These are phyloP conservation scores for Rhizomucor pusillus DNA, from an alignment of 371 early-diverging fungal genomes.

Conservation along the genomic window DNA sequence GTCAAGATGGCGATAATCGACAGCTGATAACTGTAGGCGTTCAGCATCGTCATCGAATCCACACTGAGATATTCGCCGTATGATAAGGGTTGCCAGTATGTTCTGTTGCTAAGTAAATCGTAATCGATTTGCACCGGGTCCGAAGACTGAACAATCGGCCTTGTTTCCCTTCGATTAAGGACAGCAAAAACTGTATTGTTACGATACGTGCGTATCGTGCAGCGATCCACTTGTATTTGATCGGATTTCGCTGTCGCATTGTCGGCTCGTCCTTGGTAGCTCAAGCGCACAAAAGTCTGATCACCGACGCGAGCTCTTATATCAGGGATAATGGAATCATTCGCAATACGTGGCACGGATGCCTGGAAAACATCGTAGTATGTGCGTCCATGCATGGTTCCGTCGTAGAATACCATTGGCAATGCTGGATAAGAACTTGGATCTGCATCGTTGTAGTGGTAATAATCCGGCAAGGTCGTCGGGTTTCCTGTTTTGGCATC, in stretches of 20 bases:
- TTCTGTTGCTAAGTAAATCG: conserved; percentile 5
- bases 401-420: conserved; percentile 10
- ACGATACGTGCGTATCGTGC: conserved; percentile 3
- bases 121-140: conserved; percentile 2
- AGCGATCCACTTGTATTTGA: conserved; percentile 5
- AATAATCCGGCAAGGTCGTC: conserved; percentile 8
- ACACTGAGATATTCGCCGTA: not conserved
- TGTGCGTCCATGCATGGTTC: conserved; percentile 17
- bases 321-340: not conserved
- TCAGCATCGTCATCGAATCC: not conserved
- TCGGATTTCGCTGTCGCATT: not conserved
- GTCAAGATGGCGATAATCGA: not conserved
- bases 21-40: conserved; percentile 10
- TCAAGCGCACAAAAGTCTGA: conserved; percentile 12
- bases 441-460: not conserved
- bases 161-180: too few relatives aligned
- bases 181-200: conserved; percentile 7
- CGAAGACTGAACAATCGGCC: too few relatives aligned
- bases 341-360: not conserved
- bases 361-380: conserved; percentile 3
- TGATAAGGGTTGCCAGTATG: too few relatives aligned
- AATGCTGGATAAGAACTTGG: not conserved
- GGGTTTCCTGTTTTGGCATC: conserved; percentile 5
- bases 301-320: conserved; percentile 8
- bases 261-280: not conserved